Conservation (phyloP, 2,329 filamentous ascomycete genomes). For the Leptoxyphium fumago region DNA sequence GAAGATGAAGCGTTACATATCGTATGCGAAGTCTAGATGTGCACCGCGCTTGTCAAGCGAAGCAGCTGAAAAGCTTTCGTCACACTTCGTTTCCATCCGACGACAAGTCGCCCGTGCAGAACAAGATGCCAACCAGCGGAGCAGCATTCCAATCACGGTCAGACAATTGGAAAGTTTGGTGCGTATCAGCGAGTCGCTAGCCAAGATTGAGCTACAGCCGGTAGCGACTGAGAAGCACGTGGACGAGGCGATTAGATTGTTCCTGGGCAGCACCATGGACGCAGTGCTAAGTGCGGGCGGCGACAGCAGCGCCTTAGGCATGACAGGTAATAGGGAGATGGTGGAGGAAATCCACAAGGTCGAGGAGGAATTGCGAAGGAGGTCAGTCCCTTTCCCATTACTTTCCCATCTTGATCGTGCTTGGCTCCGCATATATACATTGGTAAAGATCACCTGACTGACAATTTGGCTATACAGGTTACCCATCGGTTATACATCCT, state of each 20-base stretch:
- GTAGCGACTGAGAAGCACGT: constrained; percentile 84
- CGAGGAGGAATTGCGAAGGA: constrained; percentile 73
- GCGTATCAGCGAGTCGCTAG: constrained; percentile 89
- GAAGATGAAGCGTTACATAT: constrained; percentile 94
- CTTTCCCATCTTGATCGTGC: constrained; percentile 1
- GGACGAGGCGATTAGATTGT: constrained; percentile 91
- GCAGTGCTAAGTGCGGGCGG: constrained; percentile 45
- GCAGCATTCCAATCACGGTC: constrained; percentile 91
- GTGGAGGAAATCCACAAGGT: constrained; percentile 80
- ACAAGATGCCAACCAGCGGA: constrained; percentile 75
- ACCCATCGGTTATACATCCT: constrained; percentile 92
- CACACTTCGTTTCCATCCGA: constrained; percentile 92
- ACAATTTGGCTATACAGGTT: constrained; percentile 27
- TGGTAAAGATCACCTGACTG: not conserved
- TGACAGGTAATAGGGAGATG: constrained; percentile 65
- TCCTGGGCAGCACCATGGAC: constrained; percentile 95
- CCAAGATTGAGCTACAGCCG: constrained; percentile 75
- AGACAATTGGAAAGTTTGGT: constrained; percentile 95
- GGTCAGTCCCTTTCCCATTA: constrained; percentile 19
- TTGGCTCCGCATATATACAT: not conserved
- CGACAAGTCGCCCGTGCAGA: constrained; percentile 87
- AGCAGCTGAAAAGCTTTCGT: constrained; percentile 89
- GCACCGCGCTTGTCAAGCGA: constrained; percentile 80
- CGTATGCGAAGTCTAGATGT: constrained; percentile 92
- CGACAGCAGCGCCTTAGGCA: constrained; percentile 63